Evolutionary conservation across 2,329 filamentous ascomycete species (phyloP).

Genomic region (Scedosporium apiospermum): DNA sequence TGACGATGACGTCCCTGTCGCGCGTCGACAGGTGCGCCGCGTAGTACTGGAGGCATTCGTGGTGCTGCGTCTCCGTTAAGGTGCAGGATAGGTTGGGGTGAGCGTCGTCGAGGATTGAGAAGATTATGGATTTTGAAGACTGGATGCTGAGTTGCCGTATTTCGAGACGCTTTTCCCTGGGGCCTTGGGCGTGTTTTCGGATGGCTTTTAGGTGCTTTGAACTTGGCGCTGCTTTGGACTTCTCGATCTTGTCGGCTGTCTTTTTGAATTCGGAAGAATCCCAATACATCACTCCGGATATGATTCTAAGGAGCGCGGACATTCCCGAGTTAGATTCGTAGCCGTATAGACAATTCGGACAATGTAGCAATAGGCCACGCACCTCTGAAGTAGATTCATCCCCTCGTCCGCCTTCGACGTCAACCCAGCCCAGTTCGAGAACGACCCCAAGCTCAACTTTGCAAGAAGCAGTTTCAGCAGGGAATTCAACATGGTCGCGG

Average conservation of each 20-base stretch:
- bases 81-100: constrained; percentile 25
- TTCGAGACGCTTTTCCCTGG: constrained; percentile 47
- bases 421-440: constrained; percentile 73
- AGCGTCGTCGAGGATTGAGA: constrained; percentile 50
- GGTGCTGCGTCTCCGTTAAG: constrained; percentile 52
- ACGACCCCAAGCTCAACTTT: constrained; percentile 64
- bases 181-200: constrained; percentile 43
- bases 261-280: constrained; percentile 63
- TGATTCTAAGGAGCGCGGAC: constrained; percentile 41
- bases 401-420: constrained; percentile 64
- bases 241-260: constrained; percentile 54
- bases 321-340: background rate
- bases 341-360: background rate
- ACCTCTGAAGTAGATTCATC: constrained; percentile 67
- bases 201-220: constrained; percentile 53
- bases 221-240: constrained; percentile 36
- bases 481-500: constrained; percentile 70
- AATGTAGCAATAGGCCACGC: background rate
- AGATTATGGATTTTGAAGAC: constrained; percentile 50
- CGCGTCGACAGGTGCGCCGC: constrained; percentile 60
- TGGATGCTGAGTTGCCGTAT: constrained; percentile 45
- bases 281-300: constrained; percentile 63
- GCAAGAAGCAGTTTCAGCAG: constrained; percentile 64
- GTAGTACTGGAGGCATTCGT: constrained; percentile 59
- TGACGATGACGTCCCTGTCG: constrained; percentile 63